Evolutionary conservation across 2,329 filamentous ascomycete species (phyloP).

Genomic region (Pseudonectria buxi): DNA sequence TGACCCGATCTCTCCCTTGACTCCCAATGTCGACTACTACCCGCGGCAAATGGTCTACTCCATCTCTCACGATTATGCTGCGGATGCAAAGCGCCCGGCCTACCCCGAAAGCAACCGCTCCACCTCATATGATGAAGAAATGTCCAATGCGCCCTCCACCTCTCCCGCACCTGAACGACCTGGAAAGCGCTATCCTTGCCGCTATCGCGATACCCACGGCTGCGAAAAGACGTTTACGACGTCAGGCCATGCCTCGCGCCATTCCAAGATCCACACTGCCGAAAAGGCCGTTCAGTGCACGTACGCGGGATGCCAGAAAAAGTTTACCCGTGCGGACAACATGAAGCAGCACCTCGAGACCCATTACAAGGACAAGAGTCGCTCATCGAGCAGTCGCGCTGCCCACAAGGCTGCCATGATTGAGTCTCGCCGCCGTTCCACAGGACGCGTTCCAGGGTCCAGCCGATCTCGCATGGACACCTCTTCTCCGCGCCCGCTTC

Average conservation of each 20-base stretch:
- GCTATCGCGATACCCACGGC: slow-evolving; percentile 61
- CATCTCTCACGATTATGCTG: slow-evolving; percentile 27
- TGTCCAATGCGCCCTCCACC: slow-evolving; percentile 29
- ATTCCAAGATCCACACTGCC: slow-evolving; percentile 77
- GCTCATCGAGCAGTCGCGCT: slow-evolving; percentile 32
- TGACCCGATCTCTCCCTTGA: slow-evolving; percentile 48
- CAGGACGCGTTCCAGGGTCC: slow-evolving; percentile 19
- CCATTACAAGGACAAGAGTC: slow-evolving; percentile 59
- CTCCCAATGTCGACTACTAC: slow-evolving; percentile 42
- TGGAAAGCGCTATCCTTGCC: slow-evolving; percentile 67
- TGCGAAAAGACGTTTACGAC: slow-evolving; percentile 80
- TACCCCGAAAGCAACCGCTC: slow-evolving; percentile 39
- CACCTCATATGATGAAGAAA: slow-evolving; percentile 45
- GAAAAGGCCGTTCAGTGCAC: slow-evolving; percentile 69
- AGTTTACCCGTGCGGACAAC: slow-evolving; percentile 76
- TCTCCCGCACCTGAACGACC: slow-evolving; percentile 38
- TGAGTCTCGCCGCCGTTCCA: slow-evolving; percentile 27
- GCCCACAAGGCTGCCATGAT: slow-evolving; percentile 27
- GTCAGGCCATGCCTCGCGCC: slow-evolving; percentile 76
- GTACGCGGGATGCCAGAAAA: slow-evolving; percentile 66
- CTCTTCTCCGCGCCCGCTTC: slow-evolving; percentile 27
- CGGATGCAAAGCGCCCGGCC: slow-evolving; percentile 34
- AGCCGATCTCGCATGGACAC: slow-evolving; percentile 32
- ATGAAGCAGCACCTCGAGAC: slow-evolving; percentile 82
- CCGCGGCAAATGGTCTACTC: slow-evolving; percentile 34